Evolutionary conservation across 2,329 filamentous ascomycete genomes (phyloP), one percentile per base, ranked within the genome.

Genomic region (Orbilia blumenaviensis): DNA sequence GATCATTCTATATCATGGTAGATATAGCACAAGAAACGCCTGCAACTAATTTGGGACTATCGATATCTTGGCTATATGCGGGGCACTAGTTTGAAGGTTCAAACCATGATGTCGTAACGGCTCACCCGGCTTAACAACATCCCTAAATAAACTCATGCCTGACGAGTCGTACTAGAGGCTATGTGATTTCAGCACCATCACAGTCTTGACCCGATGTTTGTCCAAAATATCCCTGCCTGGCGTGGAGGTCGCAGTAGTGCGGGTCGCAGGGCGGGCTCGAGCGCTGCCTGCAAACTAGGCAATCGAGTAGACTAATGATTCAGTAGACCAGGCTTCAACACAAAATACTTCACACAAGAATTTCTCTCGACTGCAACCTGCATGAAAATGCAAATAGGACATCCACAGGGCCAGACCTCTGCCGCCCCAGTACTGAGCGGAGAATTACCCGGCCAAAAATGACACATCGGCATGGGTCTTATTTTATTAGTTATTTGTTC

Each of bases 291-390:
- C 27, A 25, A 21, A 21, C 58, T 72, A 72, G 67, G 67, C 67
- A 72, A 72, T 62, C 60, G 16, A 34, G 25, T 34, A 10, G 48
- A 7, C n/a, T 9, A 34, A 29, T 67, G 36, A 58, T 46, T 66
- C 44, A 60, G 50, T 42, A n/a, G n/a, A 63, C 25, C 42, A 75
- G 63, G 68, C 68, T 64, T 56, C 69, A 75, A 75, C 69, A 75
- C 69, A 67, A 56, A 61, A 75, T 61, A 61, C 25, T 46, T 56
- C 42, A 62, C 69, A 74, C 29, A 56, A 25, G 18, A n/a, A 36
- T 8, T 4, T 23, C 16, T 25, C 41, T 56, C 16, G 32, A n/a
- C 34, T 44, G 46, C 58, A 36, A 21, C 9, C 61, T 64, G 58
- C 48, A 63, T 29, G 27, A 29, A 48, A 72, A 63, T 63, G 25